phyloP scores from a whole-genome alignment of 179 eudicot species.

The Beta lomatogona region DNA sequence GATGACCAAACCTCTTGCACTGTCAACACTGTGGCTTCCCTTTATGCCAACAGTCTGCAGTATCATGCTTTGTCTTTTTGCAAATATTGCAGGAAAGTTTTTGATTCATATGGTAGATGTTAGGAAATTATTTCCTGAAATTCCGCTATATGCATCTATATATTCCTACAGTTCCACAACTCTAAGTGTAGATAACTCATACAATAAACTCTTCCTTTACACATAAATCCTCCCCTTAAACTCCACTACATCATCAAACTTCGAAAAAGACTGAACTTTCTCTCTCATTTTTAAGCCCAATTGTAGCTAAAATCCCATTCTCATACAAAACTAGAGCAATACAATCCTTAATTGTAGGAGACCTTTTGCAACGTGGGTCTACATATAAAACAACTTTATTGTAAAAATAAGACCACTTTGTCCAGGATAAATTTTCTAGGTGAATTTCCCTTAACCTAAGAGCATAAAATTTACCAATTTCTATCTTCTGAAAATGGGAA shows the following conservation, averaged over 20 bases:
- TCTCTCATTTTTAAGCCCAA: not conserved
- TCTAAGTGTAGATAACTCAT: too few species aligned
- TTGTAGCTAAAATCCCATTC: not conserved
- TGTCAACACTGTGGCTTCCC: too few species aligned
- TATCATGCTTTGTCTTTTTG: too few species aligned
- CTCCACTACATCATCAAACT: not conserved
- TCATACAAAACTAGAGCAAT: not conserved
- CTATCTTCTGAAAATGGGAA: not conserved
- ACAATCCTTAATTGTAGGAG: not conserved
- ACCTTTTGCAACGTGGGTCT: not conserved
- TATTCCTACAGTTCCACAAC: not conserved
- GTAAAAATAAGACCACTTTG: not conserved
- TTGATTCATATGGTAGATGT: too few species aligned
- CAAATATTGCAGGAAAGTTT: too few species aligned
- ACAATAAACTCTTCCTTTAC: not conserved
- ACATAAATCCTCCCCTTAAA: slow-evolving; percentile 3
- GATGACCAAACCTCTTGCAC: too few species aligned
- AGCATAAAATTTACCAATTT: not conserved
- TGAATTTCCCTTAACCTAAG: not conserved
- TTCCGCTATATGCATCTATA: too few species aligned
- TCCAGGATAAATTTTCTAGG: not conserved
- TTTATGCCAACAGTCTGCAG: too few species aligned
- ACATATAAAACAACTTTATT: not conserved
- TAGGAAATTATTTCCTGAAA: too few species aligned
- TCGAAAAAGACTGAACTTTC: not conserved